Conservation (phyloP, 306 rosid species). For the Lathyrus sativus region DNA sequence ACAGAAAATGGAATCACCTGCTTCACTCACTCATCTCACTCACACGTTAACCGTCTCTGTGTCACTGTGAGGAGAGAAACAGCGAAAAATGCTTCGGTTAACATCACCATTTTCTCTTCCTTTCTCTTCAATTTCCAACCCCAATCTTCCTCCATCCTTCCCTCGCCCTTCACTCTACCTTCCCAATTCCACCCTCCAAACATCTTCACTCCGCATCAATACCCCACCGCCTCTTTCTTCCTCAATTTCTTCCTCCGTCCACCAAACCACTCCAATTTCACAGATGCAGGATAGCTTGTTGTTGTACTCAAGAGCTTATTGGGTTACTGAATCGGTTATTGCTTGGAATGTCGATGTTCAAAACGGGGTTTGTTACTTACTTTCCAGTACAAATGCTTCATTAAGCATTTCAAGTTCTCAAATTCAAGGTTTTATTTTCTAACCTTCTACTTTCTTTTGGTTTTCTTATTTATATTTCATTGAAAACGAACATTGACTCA, state of each 20-base stretch:
- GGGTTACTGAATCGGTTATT: constrained; percentile 67
- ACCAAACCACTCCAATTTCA: constrained; percentile 48
- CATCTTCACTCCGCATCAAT: constrained; percentile 31
- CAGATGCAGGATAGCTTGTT: constrained; percentile 61
- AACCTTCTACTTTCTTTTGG: not conserved
- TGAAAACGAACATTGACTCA: constrained; percentile 21
- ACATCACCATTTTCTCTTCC: constrained; percentile 26
- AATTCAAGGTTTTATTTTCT: constrained; percentile 57
- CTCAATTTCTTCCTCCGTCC: constrained; percentile 32
- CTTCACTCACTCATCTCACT: constrained; percentile 27
- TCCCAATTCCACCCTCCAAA: constrained; percentile 31
- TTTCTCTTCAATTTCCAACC: constrained; percentile 32
- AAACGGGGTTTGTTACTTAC: constrained; percentile 53
- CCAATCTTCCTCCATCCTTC: constrained; percentile 34
- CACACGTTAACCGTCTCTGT: not conserved
- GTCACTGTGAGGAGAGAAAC: constrained; percentile 11
- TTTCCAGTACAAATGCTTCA: constrained; percentile 64
- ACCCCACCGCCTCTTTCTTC: constrained; percentile 41
- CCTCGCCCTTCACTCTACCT: constrained; percentile 36
- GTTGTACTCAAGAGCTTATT: constrained; percentile 72
- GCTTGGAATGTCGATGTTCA: constrained; percentile 82
- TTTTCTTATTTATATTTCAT: constrained; percentile 27
- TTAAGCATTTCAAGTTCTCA: constrained; percentile 50
- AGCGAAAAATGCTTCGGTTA: constrained; percentile 48
- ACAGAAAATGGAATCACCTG: constrained; percentile 8